Evolutionary conservation across 2,329 filamentous ascomycete genomes (phyloP).

Genomic region (Fusarium multiceps): DNA sequence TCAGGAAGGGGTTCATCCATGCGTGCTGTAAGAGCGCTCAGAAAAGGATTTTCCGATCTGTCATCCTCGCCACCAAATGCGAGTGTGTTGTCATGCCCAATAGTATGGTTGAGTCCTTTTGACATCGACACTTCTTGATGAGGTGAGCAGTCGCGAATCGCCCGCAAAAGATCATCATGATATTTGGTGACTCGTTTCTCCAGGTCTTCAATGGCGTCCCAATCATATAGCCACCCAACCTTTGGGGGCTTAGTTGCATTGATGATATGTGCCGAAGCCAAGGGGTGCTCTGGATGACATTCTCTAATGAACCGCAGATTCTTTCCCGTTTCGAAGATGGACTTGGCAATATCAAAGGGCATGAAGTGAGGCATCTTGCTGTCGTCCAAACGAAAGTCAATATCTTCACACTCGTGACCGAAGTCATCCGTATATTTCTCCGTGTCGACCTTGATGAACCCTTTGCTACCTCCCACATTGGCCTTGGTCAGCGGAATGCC

Average conservation of each 20-base stretch:
- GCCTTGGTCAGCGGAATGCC: constrained; percentile 65
- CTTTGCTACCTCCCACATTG: constrained; percentile 58
- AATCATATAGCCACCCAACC: constrained; percentile 77
- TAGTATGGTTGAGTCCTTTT: background rate
- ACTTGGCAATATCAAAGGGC: constrained; percentile 72
- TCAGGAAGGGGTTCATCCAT: constrained; percentile 48
- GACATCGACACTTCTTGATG: background rate
- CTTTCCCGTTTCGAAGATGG: constrained; percentile 82
- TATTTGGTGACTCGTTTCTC: constrained; percentile 66
- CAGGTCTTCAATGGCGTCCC: constrained; percentile 74
- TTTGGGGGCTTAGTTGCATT: constrained; percentile 62
- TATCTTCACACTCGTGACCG: constrained; percentile 66
- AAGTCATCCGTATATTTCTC: constrained; percentile 68
- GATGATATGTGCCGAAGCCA: constrained; percentile 66
- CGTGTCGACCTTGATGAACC: constrained; percentile 70
- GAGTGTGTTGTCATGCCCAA: constrained; percentile 47
- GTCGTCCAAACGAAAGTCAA: constrained; percentile 72
- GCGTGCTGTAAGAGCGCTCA: constrained; percentile 10
- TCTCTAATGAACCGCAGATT: constrained; percentile 78
- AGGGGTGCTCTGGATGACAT: constrained; percentile 77
- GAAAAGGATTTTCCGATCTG: constrained; percentile 45
- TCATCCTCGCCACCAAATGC: constrained; percentile 60
- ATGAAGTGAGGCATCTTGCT: constrained; percentile 78
- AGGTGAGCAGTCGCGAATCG: constrained; percentile 27
- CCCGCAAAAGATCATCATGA: constrained; percentile 44